Evolutionary conservation across 805 yeast genomes (phyloP).

Genomic region (Suhomyces kilbournensis): DNA sequence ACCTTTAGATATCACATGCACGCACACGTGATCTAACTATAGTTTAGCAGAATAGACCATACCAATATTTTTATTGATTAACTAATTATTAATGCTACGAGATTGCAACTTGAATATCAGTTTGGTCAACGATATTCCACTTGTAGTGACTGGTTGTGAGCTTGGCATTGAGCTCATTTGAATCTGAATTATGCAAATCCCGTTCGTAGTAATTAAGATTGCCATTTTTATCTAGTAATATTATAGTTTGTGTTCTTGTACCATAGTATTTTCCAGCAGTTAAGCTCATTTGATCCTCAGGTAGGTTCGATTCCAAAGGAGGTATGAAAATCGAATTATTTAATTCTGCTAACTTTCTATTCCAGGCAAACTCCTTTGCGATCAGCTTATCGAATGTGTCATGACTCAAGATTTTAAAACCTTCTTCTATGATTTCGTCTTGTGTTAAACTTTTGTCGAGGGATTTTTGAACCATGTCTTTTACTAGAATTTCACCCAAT

Average conservation of each 20-base stretch:
- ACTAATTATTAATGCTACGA: background rate
- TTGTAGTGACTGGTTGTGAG: conserved; percentile 3
- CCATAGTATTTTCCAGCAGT: conserved; percentile 65
- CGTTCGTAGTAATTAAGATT: conserved; percentile 59
- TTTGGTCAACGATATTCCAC: background rate
- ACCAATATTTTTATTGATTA: background rate
- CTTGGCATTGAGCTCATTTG: background rate
- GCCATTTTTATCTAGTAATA: conserved; percentile 54
- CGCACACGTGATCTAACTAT: background rate
- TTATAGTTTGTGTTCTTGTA: conserved; percentile 81
- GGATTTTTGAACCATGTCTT: conserved; percentile 18
- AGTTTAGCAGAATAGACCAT: background rate
- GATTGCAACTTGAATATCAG: background rate
- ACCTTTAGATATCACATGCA: background rate
- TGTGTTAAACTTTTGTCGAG: conserved; percentile 18
- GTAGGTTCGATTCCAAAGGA: conserved; percentile 41
- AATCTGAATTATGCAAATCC: conserved; percentile 52
- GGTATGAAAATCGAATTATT: conserved; percentile 70
- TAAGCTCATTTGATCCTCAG: conserved; percentile 1
- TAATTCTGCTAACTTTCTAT: conserved; percentile 38
- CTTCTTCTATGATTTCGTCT: conserved; percentile 44
- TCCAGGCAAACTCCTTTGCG: conserved; percentile 12
- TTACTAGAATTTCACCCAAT: conserved; percentile 41
- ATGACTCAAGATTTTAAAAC: conserved; percentile 54
- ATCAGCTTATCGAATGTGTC: conserved; percentile 36